Percentiles rank a stretch among this genome's conserved stretches.
phyloP scores from a whole-genome alignment of 441 rosid species.

The Metrosideros polymorpha region DNA sequence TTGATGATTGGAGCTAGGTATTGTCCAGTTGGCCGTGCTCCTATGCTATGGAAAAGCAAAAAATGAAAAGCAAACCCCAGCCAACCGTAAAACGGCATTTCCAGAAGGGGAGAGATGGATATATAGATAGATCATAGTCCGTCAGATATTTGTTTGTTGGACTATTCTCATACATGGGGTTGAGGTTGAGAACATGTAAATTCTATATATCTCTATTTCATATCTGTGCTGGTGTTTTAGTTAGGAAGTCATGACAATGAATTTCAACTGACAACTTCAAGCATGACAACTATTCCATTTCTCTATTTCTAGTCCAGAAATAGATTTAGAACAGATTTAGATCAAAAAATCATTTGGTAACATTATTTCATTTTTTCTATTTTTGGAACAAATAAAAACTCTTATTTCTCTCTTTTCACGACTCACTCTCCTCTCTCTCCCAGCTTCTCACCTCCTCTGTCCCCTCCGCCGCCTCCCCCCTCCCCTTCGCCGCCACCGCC shows the following conservation, averaged over 20 bases:
- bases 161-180: background rate
- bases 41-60: background rate
- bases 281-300: no score
- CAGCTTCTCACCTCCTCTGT: no score
- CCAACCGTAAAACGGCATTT: background rate
- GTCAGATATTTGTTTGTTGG: background rate
- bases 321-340: no score
- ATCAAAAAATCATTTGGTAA: no score
- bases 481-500: no score
- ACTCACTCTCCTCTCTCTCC: no score
- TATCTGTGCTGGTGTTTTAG: background rate
- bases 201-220: background rate
- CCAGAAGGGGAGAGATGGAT: background rate
- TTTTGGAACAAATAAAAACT: no score
- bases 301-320: no score
- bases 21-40: background rate
- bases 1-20: background rate
- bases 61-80: background rate
- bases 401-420: no score
- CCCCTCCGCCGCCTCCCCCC: no score
- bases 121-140: background rate
- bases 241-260: background rate
- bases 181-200: background rate
- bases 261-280: no score
- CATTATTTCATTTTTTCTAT: no score